Conservation (phyloP, 768 basidiomycete species). For the Thelephora aurantiotincta region DNA sequence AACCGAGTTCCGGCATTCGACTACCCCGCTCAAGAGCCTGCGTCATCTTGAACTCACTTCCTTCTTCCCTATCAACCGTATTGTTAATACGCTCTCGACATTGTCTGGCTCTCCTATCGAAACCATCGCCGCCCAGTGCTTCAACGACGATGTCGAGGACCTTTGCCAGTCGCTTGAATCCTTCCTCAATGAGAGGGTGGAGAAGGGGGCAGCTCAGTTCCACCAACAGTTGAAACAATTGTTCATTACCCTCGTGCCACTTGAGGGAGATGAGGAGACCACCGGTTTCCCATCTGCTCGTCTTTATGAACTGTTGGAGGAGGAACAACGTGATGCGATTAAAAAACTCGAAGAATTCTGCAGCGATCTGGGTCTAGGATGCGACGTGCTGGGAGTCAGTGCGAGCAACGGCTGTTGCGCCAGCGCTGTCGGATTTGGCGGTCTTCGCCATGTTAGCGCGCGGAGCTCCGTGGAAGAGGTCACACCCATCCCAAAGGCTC, state of each 20-base stretch:
- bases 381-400: neutral
- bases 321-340: constrained; percentile 29
- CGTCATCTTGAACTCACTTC: constrained; percentile 45
- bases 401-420: too few species aligned
- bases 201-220: constrained; percentile 30
- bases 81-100: constrained; percentile 43
- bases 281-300: neutral
- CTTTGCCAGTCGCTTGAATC: constrained; percentile 40
- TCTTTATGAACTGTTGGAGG: neutral
- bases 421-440: too few species aligned
- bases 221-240: constrained; percentile 35
- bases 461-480: too few species aligned
- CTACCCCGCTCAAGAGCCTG: constrained; percentile 35
- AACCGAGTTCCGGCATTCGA: constrained; percentile 19
- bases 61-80: constrained; percentile 45
- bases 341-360: constrained; percentile 35
- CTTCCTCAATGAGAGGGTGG: constrained; percentile 39
- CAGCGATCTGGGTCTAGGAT: constrained; percentile 26
- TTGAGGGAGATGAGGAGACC: neutral
- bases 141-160: constrained; percentile 50
- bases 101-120: constrained; percentile 48
- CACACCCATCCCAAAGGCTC: too few species aligned
- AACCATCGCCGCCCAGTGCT: constrained; percentile 42
- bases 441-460: too few species aligned
- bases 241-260: constrained; percentile 18